These are phyloP conservation scores for Podospora pseudocomata DNA, from an alignment of 495 filamentous ascomycete species.

Conservation along the genomic window DNA sequence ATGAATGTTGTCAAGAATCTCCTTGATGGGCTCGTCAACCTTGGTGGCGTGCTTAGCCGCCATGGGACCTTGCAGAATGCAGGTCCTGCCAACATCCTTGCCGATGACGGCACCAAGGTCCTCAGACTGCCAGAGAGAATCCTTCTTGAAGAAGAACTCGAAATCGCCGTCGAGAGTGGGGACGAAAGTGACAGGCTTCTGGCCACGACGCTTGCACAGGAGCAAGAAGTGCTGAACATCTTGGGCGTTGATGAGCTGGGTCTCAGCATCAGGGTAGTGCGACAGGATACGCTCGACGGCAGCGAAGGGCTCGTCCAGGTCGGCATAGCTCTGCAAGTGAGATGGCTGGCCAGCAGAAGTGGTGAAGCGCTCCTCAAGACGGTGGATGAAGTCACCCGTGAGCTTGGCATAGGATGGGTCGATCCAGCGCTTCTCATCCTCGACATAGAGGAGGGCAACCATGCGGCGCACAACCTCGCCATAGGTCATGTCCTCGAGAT, in stretches of 20 bases:
- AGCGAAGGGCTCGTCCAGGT: slow-evolving; percentile 77
- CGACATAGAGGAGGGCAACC: slow-evolving; percentile 95
- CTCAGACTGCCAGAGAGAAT: slow-evolving; percentile 99
- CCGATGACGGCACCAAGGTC: slow-evolving; percentile 92
- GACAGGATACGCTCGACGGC: slow-evolving; percentile 74
- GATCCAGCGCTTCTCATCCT: slow-evolving; percentile 91
- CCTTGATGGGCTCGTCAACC: slow-evolving; percentile 87
- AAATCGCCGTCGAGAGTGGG: slow-evolving; percentile 91
- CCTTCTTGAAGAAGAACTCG: slow-evolving; percentile 99
- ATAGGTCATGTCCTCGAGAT: slow-evolving; percentile 98
- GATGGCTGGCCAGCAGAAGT: slow-evolving; percentile 62
- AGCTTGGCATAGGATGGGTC: slow-evolving; percentile 76
- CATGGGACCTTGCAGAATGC: slow-evolving; percentile 94
- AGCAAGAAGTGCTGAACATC: slow-evolving; percentile 94
- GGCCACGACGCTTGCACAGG: slow-evolving; percentile 85
- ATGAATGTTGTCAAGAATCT: slow-evolving; percentile 89
- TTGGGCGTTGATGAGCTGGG: slow-evolving; percentile 92
- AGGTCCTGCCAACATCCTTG: slow-evolving; percentile 91
- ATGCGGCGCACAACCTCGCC: slow-evolving; percentile 86
- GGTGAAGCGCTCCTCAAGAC: slow-evolving; percentile 91
- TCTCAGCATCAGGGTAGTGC: slow-evolving; percentile 78
- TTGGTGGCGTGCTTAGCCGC: slow-evolving; percentile 84
- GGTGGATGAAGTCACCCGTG: slow-evolving; percentile 91
- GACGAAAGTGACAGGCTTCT: slow-evolving; percentile 96
- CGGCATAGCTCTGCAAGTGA: slow-evolving; percentile 68